Percentiles rank a stretch among this genome's conserved stretches.
These are phyloP conservation scores for Pythium phragmitis DNA, from an alignment of 352 stramenopile species.

Conservation along the genomic window DNA sequence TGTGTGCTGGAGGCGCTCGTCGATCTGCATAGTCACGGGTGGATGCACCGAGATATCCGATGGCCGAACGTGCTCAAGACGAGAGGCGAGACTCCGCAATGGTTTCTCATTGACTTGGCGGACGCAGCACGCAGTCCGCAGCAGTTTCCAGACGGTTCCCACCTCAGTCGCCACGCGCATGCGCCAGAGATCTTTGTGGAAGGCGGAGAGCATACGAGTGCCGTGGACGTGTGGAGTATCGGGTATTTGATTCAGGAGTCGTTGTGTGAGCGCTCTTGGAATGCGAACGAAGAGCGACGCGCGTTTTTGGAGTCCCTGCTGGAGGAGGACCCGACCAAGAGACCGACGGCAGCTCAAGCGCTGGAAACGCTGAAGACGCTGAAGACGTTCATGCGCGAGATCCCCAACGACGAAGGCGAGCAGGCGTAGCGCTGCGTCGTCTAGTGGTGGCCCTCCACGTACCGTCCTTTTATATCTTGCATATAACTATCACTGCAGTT, in stretches of 20 bases:
- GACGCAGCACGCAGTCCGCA: conserved; percentile 11
- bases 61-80: conserved; percentile 11
- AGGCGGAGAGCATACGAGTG: conserved; percentile 7
- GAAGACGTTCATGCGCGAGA: background rate
- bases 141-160: background rate
- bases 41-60: conserved; percentile 19
- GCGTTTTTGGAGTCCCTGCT: background rate
- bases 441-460: no score
- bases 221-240: conserved; percentile 13
- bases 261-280: background rate
- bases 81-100: background rate
- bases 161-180: conserved; percentile 2
- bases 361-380: background rate
- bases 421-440: no score
- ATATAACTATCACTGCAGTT: no score
- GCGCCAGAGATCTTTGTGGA: conserved; percentile 18
- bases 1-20: conserved; percentile 7
- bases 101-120: conserved; percentile 16
- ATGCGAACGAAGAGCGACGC: background rate
- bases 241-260: conserved; percentile 10
- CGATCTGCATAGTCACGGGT: background rate
- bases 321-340: background rate
- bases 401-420: no score
- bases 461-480: no score
- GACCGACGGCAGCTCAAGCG: background rate